Base-by-base conservation (phyloP, 148 eudicot species). In the Fallopia convolvulus region DNA sequence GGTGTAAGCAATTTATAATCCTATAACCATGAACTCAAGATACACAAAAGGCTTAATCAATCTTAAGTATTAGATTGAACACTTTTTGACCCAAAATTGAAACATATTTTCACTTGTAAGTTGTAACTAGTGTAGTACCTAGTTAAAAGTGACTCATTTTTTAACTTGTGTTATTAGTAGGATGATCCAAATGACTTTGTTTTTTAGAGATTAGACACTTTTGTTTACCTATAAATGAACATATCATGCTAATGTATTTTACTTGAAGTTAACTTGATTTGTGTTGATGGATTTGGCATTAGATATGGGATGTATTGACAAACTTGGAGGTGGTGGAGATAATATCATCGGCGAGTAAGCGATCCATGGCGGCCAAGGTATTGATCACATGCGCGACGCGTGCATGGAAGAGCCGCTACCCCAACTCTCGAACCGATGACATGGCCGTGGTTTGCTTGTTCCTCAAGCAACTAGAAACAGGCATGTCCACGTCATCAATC, bases 231-330 rank as follows among this genome's bases (percentile, higher is more conserved):
- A 70, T 39, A 71, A 71, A 17, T n/a, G 9, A 44, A 44, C 47
- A 1, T 6, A 9, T 0, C 47, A 44, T 9, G 7, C 30, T 26
- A 26, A 26, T 26, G 10, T 8, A 44, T 44, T 9, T 44, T 44
- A 7, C 10, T 44, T 2, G 7, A 44, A 6, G 8, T 44, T 44
- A 26, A 30, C 20, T 73, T 74, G 77, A 71, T 15, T 41, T 41
- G 12, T 41, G 6, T 12, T 20, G 13, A 73, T 73, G 33, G 6
- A 21, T 46, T 44, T 44, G 55, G 32, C 4, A 42, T 7, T 74
- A 93, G 98, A 73, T 92, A 47, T 94, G 98, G 98, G 98, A 94
- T 76, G 98, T 84, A n/a, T 72, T 94, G 66, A 81, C 95, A 68
- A 94, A 94, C 84, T 58, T 83, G 20, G 97, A 92, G 55, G 98